These are phyloP conservation scores for Paecilomyces niveus DNA, from an alignment of 2,329 filamentous ascomycete species.

Conservation along the genomic window DNA sequence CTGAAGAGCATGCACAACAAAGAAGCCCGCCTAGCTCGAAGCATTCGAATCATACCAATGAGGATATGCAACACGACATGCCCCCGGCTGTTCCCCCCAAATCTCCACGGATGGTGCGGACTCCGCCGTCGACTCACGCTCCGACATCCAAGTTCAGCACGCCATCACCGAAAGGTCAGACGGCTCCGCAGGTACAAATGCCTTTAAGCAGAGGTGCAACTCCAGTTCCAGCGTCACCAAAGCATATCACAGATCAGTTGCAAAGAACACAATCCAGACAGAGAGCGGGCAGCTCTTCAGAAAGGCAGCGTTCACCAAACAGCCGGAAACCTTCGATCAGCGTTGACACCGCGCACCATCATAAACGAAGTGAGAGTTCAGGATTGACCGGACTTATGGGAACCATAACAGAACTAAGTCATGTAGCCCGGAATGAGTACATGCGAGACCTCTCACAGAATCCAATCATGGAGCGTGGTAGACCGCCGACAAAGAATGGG, in stretches of 20 bases:
- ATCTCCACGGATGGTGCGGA: slow-evolving; percentile 14
- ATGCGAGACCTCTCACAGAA: slow-evolving; percentile 4
- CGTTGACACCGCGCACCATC: neutral
- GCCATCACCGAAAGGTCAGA: neutral
- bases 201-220: neutral
- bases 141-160: slow-evolving; percentile 3
- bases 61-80: slow-evolving; percentile 3
- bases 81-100: slow-evolving; percentile 20
- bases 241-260: slow-evolving; percentile 2
- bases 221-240: neutral
- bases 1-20: neutral
- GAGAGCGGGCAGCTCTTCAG: slow-evolving; percentile 3
- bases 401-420: neutral
- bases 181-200: neutral
- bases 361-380: slow-evolving; percentile 6
- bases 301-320: slow-evolving; percentile 1
- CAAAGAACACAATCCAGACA: neutral
- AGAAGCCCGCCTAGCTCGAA: neutral
- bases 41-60: neutral
- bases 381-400: neutral
- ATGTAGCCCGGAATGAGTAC: neutral
- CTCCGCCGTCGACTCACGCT: slow-evolving; percentile 4
- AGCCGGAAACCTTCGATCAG: neutral
- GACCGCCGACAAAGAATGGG: slow-evolving; percentile 7
- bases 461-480: slow-evolving; percentile 7